Conservation (phyloP, 345 rosid genomes). For the Trapa bicornis region DNA sequence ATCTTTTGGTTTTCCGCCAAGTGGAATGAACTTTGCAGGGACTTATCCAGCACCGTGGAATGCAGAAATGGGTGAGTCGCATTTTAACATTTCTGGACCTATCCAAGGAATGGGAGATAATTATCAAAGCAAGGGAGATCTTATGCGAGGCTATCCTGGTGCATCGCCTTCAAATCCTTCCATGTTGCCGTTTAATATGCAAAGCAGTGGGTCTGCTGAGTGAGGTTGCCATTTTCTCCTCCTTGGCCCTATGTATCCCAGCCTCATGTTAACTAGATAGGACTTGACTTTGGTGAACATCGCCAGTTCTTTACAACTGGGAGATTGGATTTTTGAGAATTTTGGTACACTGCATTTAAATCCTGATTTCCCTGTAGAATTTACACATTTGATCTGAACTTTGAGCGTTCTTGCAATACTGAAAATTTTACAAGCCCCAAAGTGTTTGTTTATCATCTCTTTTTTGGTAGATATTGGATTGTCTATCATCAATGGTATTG, state of each 20-base stretch:
- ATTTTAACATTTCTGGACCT: conserved; percentile 21
- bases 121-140: conserved; percentile 41
- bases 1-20: conserved; percentile 52
- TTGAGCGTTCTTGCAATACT: background rate
- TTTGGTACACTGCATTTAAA: too few relatives aligned
- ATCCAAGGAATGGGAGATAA: conserved; percentile 34
- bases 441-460: background rate
- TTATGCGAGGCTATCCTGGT: conserved; percentile 31
- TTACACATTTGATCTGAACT: too few relatives aligned
- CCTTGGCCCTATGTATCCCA: conserved; percentile 26
- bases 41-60: conserved; percentile 68
- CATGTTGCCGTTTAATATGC: conserved; percentile 23
- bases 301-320: background rate
- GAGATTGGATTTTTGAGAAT: too few relatives aligned
- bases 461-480: background rate
- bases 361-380: background rate
- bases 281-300: background rate
- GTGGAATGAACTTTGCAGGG: conserved; percentile 35
- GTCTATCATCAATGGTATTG: too few relatives aligned
- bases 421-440: background rate
- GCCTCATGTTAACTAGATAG: background rate
- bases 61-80: conserved; percentile 23
- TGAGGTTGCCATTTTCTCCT: conserved; percentile 26
- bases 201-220: conserved; percentile 24
- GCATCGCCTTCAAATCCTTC: conserved; percentile 27